A percentile compares a stretch with the other conserved stretches of the same genome.
Conservation (phyloP, 2,329 filamentous ascomycete species). For the Sporothrix globosa region DNA sequence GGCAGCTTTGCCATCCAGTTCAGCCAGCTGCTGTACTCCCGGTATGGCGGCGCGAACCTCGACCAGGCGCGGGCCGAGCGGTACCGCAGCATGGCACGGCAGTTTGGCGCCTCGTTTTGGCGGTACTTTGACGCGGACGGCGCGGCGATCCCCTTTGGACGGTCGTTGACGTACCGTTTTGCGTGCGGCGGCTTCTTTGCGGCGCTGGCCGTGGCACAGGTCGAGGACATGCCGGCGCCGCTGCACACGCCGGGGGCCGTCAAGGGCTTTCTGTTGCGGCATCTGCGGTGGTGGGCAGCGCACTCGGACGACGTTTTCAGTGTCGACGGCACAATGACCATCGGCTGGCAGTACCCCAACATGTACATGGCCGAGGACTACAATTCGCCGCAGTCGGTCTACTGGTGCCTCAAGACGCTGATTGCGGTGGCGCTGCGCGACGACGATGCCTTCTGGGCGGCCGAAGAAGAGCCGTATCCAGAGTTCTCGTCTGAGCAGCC, state of each 20-base stretch:
- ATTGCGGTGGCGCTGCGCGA: conserved; percentile 46
- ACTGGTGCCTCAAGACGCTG: conserved; percentile 59
- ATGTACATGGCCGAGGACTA: conserved; percentile 61
- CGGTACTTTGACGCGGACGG: conserved; percentile 49
- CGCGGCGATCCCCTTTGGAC: conserved; percentile 51
- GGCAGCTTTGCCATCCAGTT: conserved; percentile 39
- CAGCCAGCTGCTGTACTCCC: conserved; percentile 47
- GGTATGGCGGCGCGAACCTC: conserved; percentile 45
- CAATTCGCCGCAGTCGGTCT: conserved; percentile 59
- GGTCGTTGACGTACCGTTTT: conserved; percentile 52
- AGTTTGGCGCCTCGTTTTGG: conserved; percentile 48
- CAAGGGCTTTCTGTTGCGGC: conserved; percentile 50
- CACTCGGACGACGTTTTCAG: conserved; percentile 46
- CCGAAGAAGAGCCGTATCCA: conserved; percentile 45
- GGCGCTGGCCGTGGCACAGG: conserved; percentile 45
- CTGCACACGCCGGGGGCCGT: conserved; percentile 44
- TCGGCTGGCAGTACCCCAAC: conserved; percentile 47
- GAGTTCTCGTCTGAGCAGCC: not conserved
- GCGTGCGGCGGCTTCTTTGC: conserved; percentile 50
- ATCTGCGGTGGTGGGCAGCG: conserved; percentile 50
- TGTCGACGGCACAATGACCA: conserved; percentile 50
- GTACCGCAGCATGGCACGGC: conserved; percentile 42
- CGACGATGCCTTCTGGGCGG: conserved; percentile 51
- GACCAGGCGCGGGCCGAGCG: conserved; percentile 44
- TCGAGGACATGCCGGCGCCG: conserved; percentile 43